Evolutionary conservation across 345 rosid genomes (phyloP).

Genomic region (Cardiospermum halicacabum): DNA sequence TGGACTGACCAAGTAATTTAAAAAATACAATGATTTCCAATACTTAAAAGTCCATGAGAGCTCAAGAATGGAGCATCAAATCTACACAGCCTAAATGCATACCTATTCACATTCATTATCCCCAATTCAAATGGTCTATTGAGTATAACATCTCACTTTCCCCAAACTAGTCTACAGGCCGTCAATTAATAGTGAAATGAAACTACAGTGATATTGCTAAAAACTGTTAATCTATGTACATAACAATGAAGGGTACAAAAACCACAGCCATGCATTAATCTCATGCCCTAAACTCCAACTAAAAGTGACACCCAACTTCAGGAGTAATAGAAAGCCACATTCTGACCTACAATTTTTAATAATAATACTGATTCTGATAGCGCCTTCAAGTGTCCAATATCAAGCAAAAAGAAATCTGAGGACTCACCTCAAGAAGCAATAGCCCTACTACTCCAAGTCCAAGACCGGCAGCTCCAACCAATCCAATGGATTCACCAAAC

Average conservation of each 20-base stretch:
- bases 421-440: conserved; percentile 75
- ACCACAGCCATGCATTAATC: not conserved
- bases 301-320: not conserved
- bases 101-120: not conserved
- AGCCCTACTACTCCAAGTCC: conserved; percentile 80
- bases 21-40: not conserved
- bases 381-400: not conserved
- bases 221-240: not conserved
- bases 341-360: not conserved
- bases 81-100: not conserved
- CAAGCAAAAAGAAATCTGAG: not conserved
- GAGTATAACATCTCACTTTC: not conserved
- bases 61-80: not conserved
- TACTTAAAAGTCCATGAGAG: not conserved
- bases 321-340: not conserved
- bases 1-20: not conserved
- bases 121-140: not conserved
- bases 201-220: not conserved
- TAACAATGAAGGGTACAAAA: not conserved
- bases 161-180: not conserved
- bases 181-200: too few species aligned
- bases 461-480: conserved; percentile 74
- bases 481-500: conserved; percentile 80
- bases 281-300: not conserved
- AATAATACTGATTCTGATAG: not conserved